Conservation (phyloP, 352 stramenopile genomes). For the Blastocystis sp. region DNA sequence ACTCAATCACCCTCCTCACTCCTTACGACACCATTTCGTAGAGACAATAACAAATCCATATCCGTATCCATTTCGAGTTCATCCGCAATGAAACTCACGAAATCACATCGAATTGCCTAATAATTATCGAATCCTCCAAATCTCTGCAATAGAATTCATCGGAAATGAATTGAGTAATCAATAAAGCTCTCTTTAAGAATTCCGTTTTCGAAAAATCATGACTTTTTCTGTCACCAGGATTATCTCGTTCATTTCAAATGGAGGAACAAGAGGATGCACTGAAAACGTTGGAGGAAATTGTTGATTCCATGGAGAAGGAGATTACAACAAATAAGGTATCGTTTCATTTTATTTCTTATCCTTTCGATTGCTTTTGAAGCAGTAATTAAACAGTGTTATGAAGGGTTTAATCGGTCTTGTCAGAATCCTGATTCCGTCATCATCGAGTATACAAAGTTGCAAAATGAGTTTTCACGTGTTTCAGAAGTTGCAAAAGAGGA, state of each 20-base stretch:
- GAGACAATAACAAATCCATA: slow-evolving; percentile 13
- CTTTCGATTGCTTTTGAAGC: slow-evolving; percentile 24
- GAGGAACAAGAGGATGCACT: slow-evolving; percentile 2
- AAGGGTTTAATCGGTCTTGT: slow-evolving; percentile 9
- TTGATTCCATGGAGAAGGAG: slow-evolving; percentile 53
- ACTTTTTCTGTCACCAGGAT: not conserved
- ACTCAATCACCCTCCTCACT: not conserved
- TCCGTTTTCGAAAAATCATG: not conserved
- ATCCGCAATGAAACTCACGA: slow-evolving; percentile 36
- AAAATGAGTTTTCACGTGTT: slow-evolving; percentile 40
- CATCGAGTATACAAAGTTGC: slow-evolving; percentile 13
- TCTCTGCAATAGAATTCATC: slow-evolving; percentile 40
- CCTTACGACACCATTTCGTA: slow-evolving; percentile 30
- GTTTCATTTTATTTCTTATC: not conserved
- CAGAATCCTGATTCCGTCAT: slow-evolving; percentile 58
- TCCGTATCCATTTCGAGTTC: slow-evolving; percentile 35
- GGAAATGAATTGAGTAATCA: too few relatives aligned
- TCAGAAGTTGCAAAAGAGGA: slow-evolving; percentile 21
- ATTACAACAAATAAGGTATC: slow-evolving; percentile 6
- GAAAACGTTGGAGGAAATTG: slow-evolving; percentile 30
- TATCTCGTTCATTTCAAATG: not conserved
- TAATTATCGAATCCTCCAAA: not conserved
- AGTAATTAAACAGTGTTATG: slow-evolving; percentile 50
- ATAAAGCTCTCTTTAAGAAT: too few relatives aligned
- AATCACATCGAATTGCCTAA: slow-evolving; percentile 52